These are phyloP conservation scores for Ogataea paradorogensis DNA, from an alignment of 805 yeast genomes.

Conservation along the genomic window DNA sequence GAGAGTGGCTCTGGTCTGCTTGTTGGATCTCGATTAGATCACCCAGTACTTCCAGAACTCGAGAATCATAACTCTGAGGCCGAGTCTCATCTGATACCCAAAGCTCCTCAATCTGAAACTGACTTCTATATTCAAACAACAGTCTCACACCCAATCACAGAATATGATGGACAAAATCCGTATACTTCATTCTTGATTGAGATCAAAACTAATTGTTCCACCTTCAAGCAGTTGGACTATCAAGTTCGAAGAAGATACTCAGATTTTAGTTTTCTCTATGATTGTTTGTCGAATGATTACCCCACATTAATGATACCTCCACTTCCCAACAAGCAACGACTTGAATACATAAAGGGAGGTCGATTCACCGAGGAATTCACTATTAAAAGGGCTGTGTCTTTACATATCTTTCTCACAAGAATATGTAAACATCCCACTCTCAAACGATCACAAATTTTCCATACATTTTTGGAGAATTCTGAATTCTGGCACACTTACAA, in stretches of 20 bases:
- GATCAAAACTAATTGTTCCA: slow-evolving; percentile 61
- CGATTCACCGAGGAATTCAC: slow-evolving; percentile 86
- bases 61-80: not conserved
- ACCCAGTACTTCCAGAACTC: slow-evolving; percentile 7
- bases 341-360: slow-evolving; percentile 92
- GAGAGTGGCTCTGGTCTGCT: slow-evolving; percentile 9
- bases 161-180: slow-evolving; percentile 73
- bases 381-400: slow-evolving; percentile 72
- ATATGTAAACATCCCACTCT: slow-evolving; percentile 72
- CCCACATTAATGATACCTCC: slow-evolving; percentile 92
- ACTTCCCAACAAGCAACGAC: slow-evolving; percentile 84
- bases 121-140: slow-evolving; percentile 35
- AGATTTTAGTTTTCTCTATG: slow-evolving; percentile 76
- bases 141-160: slow-evolving; percentile 64
- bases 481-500: slow-evolving; percentile 72
- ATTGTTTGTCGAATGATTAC: slow-evolving; percentile 68
- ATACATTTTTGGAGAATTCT: slow-evolving; percentile 63
- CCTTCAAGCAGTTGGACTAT: slow-evolving; percentile 43
- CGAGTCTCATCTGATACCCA: not conserved
- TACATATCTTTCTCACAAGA: slow-evolving; percentile 71
- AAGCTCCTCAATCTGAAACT: not conserved
- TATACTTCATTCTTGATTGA: slow-evolving; percentile 69
- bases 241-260: slow-evolving; percentile 77
- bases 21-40: slow-evolving; percentile 4
- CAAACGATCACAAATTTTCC: slow-evolving; percentile 65